Percentiles rank a stretch among this genome's conserved stretches.
phyloP scores from a whole-genome alignment of 768 basidiomycete species.

The Leccinum olivaceopallidum region DNA sequence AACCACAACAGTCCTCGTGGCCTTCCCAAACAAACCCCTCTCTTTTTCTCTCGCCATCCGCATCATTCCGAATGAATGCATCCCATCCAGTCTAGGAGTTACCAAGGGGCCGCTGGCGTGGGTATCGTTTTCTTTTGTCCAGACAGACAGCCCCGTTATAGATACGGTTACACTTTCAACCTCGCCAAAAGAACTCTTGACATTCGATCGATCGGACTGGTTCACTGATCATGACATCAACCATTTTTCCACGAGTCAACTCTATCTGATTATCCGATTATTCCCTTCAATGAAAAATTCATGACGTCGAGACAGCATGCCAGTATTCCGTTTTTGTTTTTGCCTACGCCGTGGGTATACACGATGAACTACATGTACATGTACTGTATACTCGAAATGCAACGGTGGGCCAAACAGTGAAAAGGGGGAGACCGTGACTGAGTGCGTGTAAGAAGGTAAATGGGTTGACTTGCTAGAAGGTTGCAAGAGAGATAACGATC shows the following conservation, averaged over 20 bases:
- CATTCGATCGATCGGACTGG: neutral
- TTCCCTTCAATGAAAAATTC: neutral
- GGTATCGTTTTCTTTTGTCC: neutral
- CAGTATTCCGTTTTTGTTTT: neutral
- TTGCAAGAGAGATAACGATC: constrained; percentile 11
- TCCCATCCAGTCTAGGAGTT: neutral
- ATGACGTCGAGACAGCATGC: neutral
- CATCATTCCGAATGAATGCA: neutral
- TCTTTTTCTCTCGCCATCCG: neutral
- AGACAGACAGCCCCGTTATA: too few relatives aligned
- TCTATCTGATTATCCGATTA: neutral
- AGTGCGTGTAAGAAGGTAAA: neutral
- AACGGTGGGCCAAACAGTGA: neutral
- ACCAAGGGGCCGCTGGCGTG: neutral
- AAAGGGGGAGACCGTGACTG: neutral
- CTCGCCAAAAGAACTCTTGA: neutral
- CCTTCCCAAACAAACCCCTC: neutral
- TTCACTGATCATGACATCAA: neutral
- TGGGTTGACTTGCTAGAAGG: constrained; percentile 3
- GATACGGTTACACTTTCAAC: neutral
- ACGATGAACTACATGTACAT: neutral
- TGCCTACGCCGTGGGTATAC: neutral
- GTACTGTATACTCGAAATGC: neutral
- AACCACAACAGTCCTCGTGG: neutral
- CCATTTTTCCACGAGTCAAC: neutral